A percentile compares a stretch with the other conserved stretches of the same genome.
These are phyloP conservation scores for Teunomyces stri DNA, from an alignment of 805 yeast species.

Conservation along the genomic window DNA sequence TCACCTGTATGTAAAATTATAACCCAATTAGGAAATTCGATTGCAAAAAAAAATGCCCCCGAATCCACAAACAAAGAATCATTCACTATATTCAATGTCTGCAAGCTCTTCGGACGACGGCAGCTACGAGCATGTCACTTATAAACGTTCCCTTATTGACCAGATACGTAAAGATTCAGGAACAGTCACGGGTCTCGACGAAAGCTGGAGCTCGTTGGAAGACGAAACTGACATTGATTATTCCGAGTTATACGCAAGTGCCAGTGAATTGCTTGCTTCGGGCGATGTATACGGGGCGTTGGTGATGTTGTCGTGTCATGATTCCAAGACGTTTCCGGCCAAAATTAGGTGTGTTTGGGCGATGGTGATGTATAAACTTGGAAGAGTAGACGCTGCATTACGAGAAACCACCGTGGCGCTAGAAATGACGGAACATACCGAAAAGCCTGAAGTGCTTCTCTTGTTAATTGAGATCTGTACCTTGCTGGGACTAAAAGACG, in stretches of 20 bases:
- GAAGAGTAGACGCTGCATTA: constrained; percentile 21
- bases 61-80: too few relatives aligned
- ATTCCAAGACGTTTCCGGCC: constrained; percentile 8
- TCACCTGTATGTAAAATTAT: not conserved
- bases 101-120: not conserved
- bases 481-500: constrained; percentile 11
- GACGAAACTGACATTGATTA: constrained; percentile 1
- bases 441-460: constrained; percentile 11
- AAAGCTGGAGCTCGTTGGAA: constrained; percentile 1
- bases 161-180: constrained; percentile 1
- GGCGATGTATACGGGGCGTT: constrained; percentile 17
- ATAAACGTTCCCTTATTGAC: not conserved
- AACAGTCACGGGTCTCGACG: not conserved
- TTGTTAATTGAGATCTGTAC: constrained; percentile 17
- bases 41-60: not conserved
- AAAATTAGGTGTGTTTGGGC: constrained; percentile 16
- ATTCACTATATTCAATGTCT: too few relatives aligned
- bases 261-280: not conserved
- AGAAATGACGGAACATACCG: constrained; percentile 17
- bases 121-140: not conserved
- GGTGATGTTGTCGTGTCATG: constrained; percentile 10
- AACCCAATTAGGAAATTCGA: not conserved
- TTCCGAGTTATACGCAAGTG: constrained; percentile 6
- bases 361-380: constrained; percentile 20
- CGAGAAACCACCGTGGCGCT: constrained; percentile 25